Base-by-base conservation (phyloP, 2,329 filamentous ascomycete genomes). In the Colletotrichum tanaceti region DNA sequence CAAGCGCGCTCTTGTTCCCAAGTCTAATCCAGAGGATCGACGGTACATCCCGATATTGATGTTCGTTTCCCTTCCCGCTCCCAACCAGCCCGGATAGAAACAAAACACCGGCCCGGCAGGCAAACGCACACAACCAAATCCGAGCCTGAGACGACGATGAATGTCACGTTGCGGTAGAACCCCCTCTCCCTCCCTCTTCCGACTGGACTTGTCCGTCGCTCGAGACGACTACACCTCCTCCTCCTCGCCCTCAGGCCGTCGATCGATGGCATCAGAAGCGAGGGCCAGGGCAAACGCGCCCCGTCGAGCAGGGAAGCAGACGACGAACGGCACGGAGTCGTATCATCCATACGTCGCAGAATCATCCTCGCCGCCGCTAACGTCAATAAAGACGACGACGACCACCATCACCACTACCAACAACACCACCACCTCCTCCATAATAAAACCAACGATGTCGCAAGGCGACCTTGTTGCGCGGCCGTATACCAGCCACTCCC, bases 231-330 rank as follows among this genome's bases (percentile, higher is more conserved):
- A 32, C 11, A 22, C 2, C 38, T 38, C 22, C 28, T 11, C 32
- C 41, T 2, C 16, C n/a, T n/a, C n/a, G 39, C 28, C 43, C 32
- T 11, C 50, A 38, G n/a, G 43, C 28, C 44, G 54, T 16, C 55
- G 55, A 46, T 65, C 49, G n/a, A 71, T 71, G 71, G 69, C 49
- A 38, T 47, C 63, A 20, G 64, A 60, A 5, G 69, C 62, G 49
- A 60, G 71, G 54, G 69, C 66, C 38, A 67, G 43, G 69, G 71
- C 71, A 60, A 72, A 72, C 41, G 65, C 71, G 43, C 71, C 71
- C 32, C 71, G 71, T 18, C 39, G 47, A 35, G 59, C 41, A 54
- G 59, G 52, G 13, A 60, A 61, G 55, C 71, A 71, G 57, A 70
- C 55, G 44, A 49, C 59, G 55, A 59, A 59, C 38, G 71, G 69